These are phyloP conservation scores for Annulohypoxylon truncatum DNA, from an alignment of 2,329 filamentous ascomycete species.

Conservation along the genomic window DNA sequence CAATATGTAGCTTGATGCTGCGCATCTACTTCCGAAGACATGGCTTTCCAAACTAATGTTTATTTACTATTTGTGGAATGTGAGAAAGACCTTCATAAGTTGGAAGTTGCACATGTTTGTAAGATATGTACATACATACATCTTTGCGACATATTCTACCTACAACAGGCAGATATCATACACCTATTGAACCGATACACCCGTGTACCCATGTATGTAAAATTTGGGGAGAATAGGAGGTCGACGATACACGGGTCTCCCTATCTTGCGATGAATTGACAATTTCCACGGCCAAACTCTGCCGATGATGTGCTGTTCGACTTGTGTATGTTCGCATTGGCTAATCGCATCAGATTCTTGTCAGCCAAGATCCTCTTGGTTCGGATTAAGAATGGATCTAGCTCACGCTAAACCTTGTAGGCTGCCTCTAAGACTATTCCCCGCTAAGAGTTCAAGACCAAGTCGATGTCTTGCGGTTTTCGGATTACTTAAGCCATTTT, in stretches of 20 bases:
- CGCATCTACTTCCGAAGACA: constrained; percentile 13
- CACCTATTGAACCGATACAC: background rate
- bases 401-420: constrained; percentile 11
- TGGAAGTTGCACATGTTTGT: background rate
- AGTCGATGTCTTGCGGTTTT: background rate
- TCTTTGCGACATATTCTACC: background rate
- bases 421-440: constrained; percentile 20
- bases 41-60: constrained; percentile 6
- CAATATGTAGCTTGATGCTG: constrained; percentile 43
- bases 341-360: constrained; percentile 31
- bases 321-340: constrained; percentile 1
- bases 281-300: constrained; percentile 19
- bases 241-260: constrained; percentile 3
- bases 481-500: background rate
- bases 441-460: constrained; percentile 9
- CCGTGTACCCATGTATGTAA: background rate
- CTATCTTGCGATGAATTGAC: background rate
- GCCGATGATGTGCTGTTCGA: constrained; percentile 20
- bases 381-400: constrained; percentile 18
- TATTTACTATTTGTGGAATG: constrained; percentile 1
- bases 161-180: background rate
- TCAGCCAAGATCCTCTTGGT: constrained; percentile 27
- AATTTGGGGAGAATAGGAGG: background rate
- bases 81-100: background rate
- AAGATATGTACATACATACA: background rate